Evolutionary conservation across 257 asterid species (phyloP).

Genomic region (Capsicum rhomboideum): DNA sequence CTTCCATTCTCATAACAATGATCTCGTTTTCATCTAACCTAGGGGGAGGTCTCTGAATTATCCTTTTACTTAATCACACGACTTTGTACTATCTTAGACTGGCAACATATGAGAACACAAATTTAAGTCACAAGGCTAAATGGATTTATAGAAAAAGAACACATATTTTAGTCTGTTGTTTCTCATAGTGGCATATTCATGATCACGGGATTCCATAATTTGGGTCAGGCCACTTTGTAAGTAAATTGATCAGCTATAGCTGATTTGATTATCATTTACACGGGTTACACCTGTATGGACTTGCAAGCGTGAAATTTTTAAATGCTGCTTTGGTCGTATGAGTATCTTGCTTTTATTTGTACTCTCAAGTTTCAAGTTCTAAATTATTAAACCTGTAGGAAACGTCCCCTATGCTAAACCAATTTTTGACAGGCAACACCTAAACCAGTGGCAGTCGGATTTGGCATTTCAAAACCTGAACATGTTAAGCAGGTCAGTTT

Average conservation of each 20-base stretch:
- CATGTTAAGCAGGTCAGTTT: slow-evolving; percentile 65
- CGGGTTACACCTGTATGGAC: background rate
- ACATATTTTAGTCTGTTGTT: background rate
- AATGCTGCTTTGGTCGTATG: background rate
- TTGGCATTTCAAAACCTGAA: slow-evolving; percentile 85
- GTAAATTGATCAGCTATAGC: background rate
- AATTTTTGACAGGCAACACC: slow-evolving; percentile 40
- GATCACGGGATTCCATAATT: background rate
- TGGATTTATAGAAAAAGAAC: background rate
- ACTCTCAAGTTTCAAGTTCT: background rate
- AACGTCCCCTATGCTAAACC: background rate
- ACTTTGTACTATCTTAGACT: background rate
- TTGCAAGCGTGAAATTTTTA: background rate
- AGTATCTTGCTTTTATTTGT: background rate
- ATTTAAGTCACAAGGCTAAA: background rate
- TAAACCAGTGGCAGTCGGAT: slow-evolving; percentile 88
- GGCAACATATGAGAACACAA: background rate
- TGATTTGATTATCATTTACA: background rate
- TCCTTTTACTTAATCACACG: background rate
- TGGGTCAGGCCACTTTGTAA: background rate
- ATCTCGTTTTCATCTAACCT: background rate
- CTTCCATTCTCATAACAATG: background rate
- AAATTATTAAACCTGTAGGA: background rate
- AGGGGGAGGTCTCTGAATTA: background rate
- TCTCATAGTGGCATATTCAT: background rate